Evolutionary conservation across 352 stramenopile genomes (phyloP), one percentile per base, ranked within the genome.

Genomic region (Phytophthora cajani): DNA sequence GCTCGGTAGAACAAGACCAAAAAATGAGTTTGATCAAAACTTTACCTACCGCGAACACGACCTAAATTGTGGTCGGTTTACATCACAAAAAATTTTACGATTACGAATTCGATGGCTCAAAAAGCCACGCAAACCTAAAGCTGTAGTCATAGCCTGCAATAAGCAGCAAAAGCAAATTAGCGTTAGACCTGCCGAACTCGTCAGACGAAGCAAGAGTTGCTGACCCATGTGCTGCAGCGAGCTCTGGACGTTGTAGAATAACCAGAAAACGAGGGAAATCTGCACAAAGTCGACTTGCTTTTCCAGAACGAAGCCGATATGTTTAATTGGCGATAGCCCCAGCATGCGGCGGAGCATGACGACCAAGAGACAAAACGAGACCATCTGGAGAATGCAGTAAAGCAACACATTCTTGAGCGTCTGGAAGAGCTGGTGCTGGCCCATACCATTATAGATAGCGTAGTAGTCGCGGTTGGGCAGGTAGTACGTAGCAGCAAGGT

Each of bases 231-330:
- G 58, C 8, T 49, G 32, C 1, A 56, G 32, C 16, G 32, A 56
- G 9, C 27, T 25, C 19, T 75, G 74, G 0, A 78, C 56, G 8
- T 65, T 70, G 53, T 75, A 77, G 4, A 74, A 46, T 6, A 85
- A 38, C 74, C 74, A 84, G 25, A 76, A 67, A 5, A 73, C 17
- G n/a, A 85, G 56, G 33, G 57, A 72, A 11, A 36, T 46, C 21
- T 79, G 78, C 5, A 78, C 46, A 3, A 71, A 44, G 12, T 8
- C 49, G 21, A 54, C 60, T 27, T 80, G 66, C 7, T 63, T 72
- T 23, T 68, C 50, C 16, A 84, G 47, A 16, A 84, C 75, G 44
- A 86, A 82, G 12, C 67, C 71, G 9, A 86, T 59, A 11, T 79
- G 73, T 2, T 62, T 19, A 9, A 82, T 30, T 1, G 68, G 36